Evolutionary conservation across 306 rosid species (phyloP).

Genomic region (Rosa chinensis): DNA sequence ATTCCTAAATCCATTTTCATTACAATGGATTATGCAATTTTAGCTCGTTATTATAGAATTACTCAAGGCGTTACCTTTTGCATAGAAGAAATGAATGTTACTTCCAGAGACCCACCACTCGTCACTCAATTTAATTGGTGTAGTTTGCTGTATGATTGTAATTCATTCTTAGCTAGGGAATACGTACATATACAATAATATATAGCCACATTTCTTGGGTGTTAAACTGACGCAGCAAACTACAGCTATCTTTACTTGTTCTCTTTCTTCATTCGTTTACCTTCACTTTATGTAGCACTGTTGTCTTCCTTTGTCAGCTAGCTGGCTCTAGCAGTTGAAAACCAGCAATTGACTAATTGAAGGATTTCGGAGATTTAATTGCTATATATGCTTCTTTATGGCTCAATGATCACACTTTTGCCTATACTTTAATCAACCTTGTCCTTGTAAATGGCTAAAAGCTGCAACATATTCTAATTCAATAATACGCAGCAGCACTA

Average conservation of each 20-base stretch:
- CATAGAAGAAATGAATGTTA: no score
- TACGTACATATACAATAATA: no score
- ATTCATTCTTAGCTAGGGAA: no score
- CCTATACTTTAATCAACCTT: constrained; percentile 9
- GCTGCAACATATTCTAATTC: neutral
- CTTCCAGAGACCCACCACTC: no score
- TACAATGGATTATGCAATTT: no score
- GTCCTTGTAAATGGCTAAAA: constrained; percentile 7
- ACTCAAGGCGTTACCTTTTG: no score
- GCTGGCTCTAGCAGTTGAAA: neutral
- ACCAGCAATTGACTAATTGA: constrained; percentile 11
- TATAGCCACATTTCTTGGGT: neutral
- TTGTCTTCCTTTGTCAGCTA: constrained; percentile 11
- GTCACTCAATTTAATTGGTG: no score
- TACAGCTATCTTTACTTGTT: no score
- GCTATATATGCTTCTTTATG: neutral
- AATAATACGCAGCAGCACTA: neutral
- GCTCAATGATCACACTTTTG: neutral
- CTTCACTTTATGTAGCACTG: neutral
- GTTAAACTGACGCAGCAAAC: neutral
- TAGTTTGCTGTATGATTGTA: no score
- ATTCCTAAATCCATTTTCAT: no score
- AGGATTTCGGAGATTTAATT: constrained; percentile 8
- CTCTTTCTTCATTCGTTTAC: neutral
- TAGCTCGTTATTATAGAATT: no score